Evolutionary conservation across 1,139 yeast genomes (phyloP).

Genomic region (Pneumocystis carinii): DNA sequence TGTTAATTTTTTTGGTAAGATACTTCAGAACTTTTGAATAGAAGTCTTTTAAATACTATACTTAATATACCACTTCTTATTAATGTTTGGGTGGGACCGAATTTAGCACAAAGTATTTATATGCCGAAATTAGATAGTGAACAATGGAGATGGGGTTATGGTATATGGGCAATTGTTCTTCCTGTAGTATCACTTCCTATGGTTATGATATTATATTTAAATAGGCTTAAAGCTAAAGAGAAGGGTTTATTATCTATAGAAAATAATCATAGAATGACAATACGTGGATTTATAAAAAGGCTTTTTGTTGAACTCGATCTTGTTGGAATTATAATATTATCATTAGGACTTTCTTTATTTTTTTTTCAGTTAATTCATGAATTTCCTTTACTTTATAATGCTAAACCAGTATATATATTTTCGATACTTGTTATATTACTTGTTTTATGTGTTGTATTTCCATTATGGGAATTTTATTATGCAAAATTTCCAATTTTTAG

Average conservation of each 20-base stretch:
- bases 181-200: slow-evolving; percentile 25
- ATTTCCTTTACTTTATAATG: neutral
- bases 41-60: slow-evolving; percentile 26
- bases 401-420: slow-evolving; percentile 18
- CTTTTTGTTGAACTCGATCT: slow-evolving; percentile 23
- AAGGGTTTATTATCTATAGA: slow-evolving; percentile 14
- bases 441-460: slow-evolving; percentile 11
- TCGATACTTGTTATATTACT: slow-evolving; percentile 20
- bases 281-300: neutral
- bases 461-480: slow-evolving; percentile 15
- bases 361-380: slow-evolving; percentile 24
- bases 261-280: neutral
- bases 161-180: slow-evolving; percentile 24
- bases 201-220: slow-evolving; percentile 19
- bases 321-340: slow-evolving; percentile 24
- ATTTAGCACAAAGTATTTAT: slow-evolving; percentile 13
- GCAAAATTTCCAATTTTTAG: slow-evolving; percentile 13
- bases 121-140: slow-evolving; percentile 7
- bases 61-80: slow-evolving; percentile 21
- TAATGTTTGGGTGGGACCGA: slow-evolving; percentile 19
- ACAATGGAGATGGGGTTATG: slow-evolving; percentile 27
- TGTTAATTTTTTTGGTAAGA: slow-evolving; percentile 16
- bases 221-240: slow-evolving; percentile 21
- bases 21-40: slow-evolving; percentile 26
- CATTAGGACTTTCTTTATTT: slow-evolving; percentile 25